Evolutionary conservation across 1,284 basidiomycete species (phyloP).

Genomic region (Trametes versicolor): DNA sequence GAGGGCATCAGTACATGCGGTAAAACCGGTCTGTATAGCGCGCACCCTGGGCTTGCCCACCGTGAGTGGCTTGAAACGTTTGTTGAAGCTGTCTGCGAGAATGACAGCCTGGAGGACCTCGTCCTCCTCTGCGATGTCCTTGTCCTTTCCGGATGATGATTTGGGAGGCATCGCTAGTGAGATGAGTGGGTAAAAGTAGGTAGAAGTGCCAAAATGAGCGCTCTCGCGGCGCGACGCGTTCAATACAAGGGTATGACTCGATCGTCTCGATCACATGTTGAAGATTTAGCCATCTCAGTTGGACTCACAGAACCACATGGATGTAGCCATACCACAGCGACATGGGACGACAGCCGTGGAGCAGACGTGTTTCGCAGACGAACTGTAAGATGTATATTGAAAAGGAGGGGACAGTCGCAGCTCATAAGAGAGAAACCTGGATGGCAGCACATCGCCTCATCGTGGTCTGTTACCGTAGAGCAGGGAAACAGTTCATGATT

Average conservation of each 20-base stretch:
- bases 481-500: constrained; percentile 55
- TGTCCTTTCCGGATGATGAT: constrained; percentile 65
- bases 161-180: constrained; percentile 67
- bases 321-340: too few species aligned
- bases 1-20: background rate
- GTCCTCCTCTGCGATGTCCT: constrained; percentile 69
- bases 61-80: constrained; percentile 90
- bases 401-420: constrained; percentile 27
- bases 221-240: constrained; percentile 23
- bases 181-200: constrained; percentile 1
- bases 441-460: constrained; percentile 20
- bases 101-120: constrained; percentile 92
- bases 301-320: background rate
- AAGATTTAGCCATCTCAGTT: background rate
- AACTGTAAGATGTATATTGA: constrained; percentile 25
- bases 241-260: background rate
- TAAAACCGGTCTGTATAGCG: constrained; percentile 13
- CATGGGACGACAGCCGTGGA: too few species aligned
- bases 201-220: constrained; percentile 10
- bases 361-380: too few species aligned
- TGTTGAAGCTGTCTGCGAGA: constrained; percentile 95
- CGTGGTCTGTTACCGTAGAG: constrained; percentile 24
- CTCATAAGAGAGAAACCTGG: constrained; percentile 27
- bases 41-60: constrained; percentile 83
- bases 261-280: constrained; percentile 31